Evolutionary conservation across 75 land plant species (phyloP).

Genomic region (Sequoiadendron giganteum): DNA sequence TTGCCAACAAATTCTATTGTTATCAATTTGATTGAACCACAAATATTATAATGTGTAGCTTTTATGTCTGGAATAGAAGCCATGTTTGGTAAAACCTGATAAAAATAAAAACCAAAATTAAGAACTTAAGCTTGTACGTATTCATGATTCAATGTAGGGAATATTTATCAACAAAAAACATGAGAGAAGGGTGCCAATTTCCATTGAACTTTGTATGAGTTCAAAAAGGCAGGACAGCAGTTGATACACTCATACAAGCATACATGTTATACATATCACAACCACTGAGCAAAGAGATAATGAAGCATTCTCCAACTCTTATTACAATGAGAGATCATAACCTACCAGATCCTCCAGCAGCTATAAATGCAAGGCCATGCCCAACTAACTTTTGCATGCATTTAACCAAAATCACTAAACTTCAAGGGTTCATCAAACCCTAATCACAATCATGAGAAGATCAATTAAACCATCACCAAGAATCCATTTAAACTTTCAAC

Average conservation of each 20-base stretch:
- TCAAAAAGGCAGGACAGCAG: background rate
- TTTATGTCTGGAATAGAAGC: conserved; percentile 70
- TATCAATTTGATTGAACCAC: conserved; percentile 64
- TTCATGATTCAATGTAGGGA: background rate
- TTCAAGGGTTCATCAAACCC: too few species aligned
- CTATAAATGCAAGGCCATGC: too few species aligned
- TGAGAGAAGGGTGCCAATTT: background rate
- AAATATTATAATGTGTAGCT: conserved; percentile 72
- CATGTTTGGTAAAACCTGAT: conserved; percentile 96
- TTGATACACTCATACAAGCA: background rate
- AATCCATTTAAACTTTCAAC: too few species aligned
- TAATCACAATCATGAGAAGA: too few species aligned
- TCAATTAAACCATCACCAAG: too few species aligned
- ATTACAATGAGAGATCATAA: too few species aligned
- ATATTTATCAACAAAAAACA: background rate
- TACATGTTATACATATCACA: too few species aligned
- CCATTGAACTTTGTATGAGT: background rate
- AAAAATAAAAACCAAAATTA: background rate
- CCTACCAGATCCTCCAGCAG: too few species aligned
- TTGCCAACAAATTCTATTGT: conserved; percentile 43
- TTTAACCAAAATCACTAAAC: too few species aligned
- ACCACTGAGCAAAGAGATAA: too few species aligned
- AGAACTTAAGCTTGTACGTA: background rate
- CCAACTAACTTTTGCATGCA: too few species aligned
- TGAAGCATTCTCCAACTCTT: too few species aligned